A percentile compares a stretch with the other conserved stretches of the same genome.
phyloP scores from a whole-genome alignment of 345 rosid genomes.

The Erucastrum elatum region DNA sequence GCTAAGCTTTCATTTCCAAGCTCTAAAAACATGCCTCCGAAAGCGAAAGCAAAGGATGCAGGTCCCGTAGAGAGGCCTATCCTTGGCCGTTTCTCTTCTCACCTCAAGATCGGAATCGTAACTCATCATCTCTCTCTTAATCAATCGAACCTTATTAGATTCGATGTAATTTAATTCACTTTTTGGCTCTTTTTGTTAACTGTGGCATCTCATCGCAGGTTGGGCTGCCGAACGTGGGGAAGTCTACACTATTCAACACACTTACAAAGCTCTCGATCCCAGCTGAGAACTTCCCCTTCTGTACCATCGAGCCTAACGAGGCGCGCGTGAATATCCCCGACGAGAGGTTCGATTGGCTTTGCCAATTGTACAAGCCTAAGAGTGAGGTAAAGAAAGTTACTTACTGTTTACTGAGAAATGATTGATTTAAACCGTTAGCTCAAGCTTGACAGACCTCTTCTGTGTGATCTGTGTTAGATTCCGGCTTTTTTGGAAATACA shows the following conservation, averaged over 20 bases:
- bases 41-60: constrained; percentile 87
- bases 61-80: constrained; percentile 89
- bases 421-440: neutral
- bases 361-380: constrained; percentile 80
- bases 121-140: neutral
- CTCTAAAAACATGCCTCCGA: constrained; percentile 78
- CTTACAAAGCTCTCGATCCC: constrained; percentile 91
- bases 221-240: constrained; percentile 96
- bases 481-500: constrained; percentile 94
- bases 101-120: constrained; percentile 99
- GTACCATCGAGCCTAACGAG: constrained; percentile 96
- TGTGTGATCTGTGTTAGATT: constrained; percentile 47
- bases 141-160: neutral
- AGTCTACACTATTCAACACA: constrained; percentile 97
- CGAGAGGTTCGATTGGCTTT: constrained; percentile 95
- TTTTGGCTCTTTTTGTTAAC: neutral
- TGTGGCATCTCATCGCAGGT: constrained; percentile 58
- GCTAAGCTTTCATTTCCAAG: neutral
- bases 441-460: neutral
- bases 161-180: neutral
- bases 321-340: constrained; percentile 92
- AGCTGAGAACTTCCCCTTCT: constrained; percentile 97
- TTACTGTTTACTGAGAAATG: neutral
- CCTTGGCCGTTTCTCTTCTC: constrained; percentile 98
- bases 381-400: constrained; percentile 52